These are phyloP conservation scores for Boletus pseudo-olivaceus DNA, from an alignment of 768 basidiomycete species.

Conservation along the genomic window DNA sequence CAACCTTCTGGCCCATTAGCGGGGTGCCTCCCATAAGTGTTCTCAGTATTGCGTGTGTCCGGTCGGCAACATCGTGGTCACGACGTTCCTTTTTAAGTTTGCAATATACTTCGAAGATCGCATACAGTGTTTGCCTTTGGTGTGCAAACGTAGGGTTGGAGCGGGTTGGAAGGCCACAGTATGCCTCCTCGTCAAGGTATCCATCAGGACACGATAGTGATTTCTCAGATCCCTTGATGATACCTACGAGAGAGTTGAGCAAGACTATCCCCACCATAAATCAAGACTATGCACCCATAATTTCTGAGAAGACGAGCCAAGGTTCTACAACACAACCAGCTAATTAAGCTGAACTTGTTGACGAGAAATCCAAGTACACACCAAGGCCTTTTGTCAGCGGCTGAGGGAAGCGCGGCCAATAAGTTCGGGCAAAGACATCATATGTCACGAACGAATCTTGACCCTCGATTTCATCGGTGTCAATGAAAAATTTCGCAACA, in stretches of 20 bases:
- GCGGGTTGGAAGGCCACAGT: slow-evolving; percentile 48
- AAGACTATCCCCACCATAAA: neutral
- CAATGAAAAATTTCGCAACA: slow-evolving; percentile 14
- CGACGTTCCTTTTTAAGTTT: slow-evolving; percentile 40
- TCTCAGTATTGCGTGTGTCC: slow-evolving; percentile 52
- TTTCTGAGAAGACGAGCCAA: slow-evolving; percentile 58
- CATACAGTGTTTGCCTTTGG: slow-evolving; percentile 47
- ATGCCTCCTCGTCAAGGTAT: slow-evolving; percentile 42
- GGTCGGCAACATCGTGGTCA: slow-evolving; percentile 58
- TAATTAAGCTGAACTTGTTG: neutral
- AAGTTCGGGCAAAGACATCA: slow-evolving; percentile 43
- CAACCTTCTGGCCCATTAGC: slow-evolving; percentile 42
- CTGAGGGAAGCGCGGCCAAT: slow-evolving; percentile 61
- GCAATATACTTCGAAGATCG: slow-evolving; percentile 50
- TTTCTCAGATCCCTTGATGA: slow-evolving; percentile 67
- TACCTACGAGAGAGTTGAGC: slow-evolving; percentile 34
- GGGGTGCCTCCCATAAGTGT: slow-evolving; percentile 26
- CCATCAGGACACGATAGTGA: slow-evolving; percentile 35
- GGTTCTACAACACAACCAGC: slow-evolving; percentile 42
- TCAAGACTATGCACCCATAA: slow-evolving; percentile 46
- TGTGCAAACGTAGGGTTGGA: slow-evolving; percentile 52
- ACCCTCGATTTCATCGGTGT: slow-evolving; percentile 11
- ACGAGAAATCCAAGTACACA: slow-evolving; percentile 20
- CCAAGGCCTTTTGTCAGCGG: slow-evolving; percentile 50
- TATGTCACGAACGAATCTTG: slow-evolving; percentile 40